These are phyloP conservation scores for Lactarius vividus DNA, from an alignment of 768 basidiomycete species.

Conservation along the genomic window DNA sequence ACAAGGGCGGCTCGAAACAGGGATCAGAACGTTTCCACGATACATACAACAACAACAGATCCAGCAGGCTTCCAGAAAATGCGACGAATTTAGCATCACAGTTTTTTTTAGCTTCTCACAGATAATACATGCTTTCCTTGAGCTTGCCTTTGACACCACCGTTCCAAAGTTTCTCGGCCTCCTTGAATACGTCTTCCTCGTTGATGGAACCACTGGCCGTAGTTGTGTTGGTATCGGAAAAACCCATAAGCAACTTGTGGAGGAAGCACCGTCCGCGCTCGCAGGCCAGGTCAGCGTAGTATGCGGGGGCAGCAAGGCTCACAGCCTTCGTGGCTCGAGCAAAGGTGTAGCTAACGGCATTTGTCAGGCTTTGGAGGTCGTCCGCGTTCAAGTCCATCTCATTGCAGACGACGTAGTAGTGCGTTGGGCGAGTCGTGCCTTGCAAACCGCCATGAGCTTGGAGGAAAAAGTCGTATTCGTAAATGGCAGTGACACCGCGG, in stretches of 20 bases:
- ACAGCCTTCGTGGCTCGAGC: conserved; percentile 58
- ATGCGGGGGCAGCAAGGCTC: conserved; percentile 44
- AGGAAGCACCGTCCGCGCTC: conserved; percentile 55
- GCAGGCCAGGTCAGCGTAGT: conserved; percentile 49
- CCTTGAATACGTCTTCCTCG: conserved; percentile 51
- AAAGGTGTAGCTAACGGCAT: conserved; percentile 54
- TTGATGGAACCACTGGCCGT: conserved; percentile 38
- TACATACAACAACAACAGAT: not conserved
- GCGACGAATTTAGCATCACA: not conserved
- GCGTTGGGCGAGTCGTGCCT: conserved; percentile 50
- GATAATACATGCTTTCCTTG: conserved; percentile 76
- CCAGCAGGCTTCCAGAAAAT: not conserved
- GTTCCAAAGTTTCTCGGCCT: conserved; percentile 56
- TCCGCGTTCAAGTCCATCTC: conserved; percentile 51
- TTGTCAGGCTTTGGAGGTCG: conserved; percentile 52
- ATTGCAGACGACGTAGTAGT: conserved; percentile 55
- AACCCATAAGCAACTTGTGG: conserved; percentile 47
- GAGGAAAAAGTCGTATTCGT: conserved; percentile 55
- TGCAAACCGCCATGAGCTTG: conserved; percentile 51
- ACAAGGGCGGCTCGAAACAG: not conserved
- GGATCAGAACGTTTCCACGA: not conserved
- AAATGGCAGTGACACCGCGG: conserved; percentile 51
- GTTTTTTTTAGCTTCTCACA: conserved; percentile 36
- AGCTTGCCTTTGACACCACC: conserved; percentile 51
- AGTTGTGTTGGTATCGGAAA: conserved; percentile 34